A percentile compares a stretch with the other conserved stretches of the same genome.
Evolutionary conservation across 345 rosid genomes (phyloP).

Genomic region (Eucalyptus grandis): DNA sequence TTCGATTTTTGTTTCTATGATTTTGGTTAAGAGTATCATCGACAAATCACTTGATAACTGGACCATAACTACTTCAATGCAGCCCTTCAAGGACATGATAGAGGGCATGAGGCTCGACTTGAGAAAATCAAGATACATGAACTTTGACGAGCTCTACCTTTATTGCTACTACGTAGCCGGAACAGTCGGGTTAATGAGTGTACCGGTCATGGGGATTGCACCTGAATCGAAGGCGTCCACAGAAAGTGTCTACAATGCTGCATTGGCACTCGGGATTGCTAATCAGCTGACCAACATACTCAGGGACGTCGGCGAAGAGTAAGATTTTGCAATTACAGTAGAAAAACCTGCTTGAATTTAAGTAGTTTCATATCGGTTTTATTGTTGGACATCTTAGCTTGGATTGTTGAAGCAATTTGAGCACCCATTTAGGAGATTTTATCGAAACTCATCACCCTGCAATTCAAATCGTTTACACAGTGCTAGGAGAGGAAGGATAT

Average conservation of each 20-base stretch:
- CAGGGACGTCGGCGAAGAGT: conserved; percentile 55
- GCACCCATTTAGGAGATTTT: neutral
- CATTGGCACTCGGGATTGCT: conserved; percentile 41
- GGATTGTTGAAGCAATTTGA: neutral
- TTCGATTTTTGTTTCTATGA: neutral
- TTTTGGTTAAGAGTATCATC: neutral
- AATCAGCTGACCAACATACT: conserved; percentile 52
- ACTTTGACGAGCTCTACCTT: conserved; percentile 45
- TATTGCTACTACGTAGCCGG: conserved; percentile 51
- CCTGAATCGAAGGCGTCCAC: conserved; percentile 34
- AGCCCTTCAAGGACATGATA: conserved; percentile 53
- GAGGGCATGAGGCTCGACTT: conserved; percentile 42
- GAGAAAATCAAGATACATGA: conserved; percentile 23
- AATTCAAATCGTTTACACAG: neutral
- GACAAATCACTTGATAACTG: neutral
- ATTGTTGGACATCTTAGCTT: neutral
- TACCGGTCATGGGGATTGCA: conserved; percentile 46
- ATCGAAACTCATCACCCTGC: neutral
- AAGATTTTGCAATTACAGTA: neutral
- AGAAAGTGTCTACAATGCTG: conserved; percentile 36
- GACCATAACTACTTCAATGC: neutral
- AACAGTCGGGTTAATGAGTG: conserved; percentile 45
- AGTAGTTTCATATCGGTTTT: neutral
- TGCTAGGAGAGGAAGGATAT: conserved; percentile 40
- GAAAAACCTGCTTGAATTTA: neutral